These are phyloP conservation scores for Narthecium ossifragum DNA, from an alignment of 106 monocot genomes.

Conservation along the genomic window DNA sequence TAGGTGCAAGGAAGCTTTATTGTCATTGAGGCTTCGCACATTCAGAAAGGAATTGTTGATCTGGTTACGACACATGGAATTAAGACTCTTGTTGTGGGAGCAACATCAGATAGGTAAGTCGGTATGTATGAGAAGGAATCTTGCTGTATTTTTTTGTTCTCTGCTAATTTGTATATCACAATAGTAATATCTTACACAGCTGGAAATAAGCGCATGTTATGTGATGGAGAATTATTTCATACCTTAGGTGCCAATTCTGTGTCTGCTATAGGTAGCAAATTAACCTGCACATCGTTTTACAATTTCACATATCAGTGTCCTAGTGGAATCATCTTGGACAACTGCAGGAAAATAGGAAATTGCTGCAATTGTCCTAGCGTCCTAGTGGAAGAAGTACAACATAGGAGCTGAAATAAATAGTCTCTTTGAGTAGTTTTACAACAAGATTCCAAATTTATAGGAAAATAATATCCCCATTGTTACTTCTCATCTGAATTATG, in stretches of 20 bases:
- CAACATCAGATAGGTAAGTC: conserved; percentile 50
- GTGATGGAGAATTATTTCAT: too few species aligned
- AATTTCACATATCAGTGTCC: too few species aligned
- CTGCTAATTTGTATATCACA: background rate
- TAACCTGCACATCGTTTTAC: background rate
- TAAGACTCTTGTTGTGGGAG: conserved; percentile 60
- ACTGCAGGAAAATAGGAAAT: too few species aligned
- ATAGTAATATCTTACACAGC: background rate
- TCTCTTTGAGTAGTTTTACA: too few species aligned
- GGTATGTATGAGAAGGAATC: background rate
- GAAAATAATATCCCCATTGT: too few species aligned
- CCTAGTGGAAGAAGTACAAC: too few species aligned
- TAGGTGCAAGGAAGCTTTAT: conserved; percentile 53
- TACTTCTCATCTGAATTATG: too few species aligned
- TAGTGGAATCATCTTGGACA: too few species aligned
- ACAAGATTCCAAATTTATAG: too few species aligned
- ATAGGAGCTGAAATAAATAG: too few species aligned
- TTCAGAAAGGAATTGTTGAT: conserved; percentile 61
- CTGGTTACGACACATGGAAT: conserved; percentile 40
- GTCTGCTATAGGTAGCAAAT: background rate
- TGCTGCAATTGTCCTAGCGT: too few species aligned
- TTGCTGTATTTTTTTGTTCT: background rate
- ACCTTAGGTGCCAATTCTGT: too few species aligned
- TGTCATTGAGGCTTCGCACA: conserved; percentile 30
- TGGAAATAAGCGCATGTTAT: background rate